Base-by-base conservation (phyloP, 108 stramenopile genomes). In the Fragilariopsis cylindrus region DNA sequence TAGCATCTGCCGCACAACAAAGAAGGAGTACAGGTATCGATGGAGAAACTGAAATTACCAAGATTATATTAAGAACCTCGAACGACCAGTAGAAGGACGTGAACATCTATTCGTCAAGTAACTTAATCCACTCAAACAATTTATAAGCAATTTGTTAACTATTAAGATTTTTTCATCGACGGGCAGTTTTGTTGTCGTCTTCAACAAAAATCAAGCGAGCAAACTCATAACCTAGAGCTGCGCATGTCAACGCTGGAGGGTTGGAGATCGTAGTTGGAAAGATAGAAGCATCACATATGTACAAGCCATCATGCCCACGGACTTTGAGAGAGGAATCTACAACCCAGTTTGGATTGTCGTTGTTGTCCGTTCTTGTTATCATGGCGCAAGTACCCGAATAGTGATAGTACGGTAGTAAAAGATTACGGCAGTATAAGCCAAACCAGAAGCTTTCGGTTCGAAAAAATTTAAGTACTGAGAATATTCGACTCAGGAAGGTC, bases 1-100 rank as follows among this genome's bases (percentile, higher is more conserved):
- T 92, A 42, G 88, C 92, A 7, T 90, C 89, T 62, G 82, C 94
- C 45, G 88, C 92, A 0, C 89, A 91, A 54, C 94, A 95, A 68
- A 71, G 94, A 41, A 81, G 94, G 58, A 80, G 69, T 13, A 69
- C 87, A 56, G 87, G 80, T 52, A 63, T 87, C 7, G 94, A 95
- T 79, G 92, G 94, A 30, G 94, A 2, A 30, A 30, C 77, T 16
- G 89, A 84, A 48, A 89, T 95, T 9, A 92, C 90, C 30, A 95
- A 91, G 74, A 69, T 95, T 49, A 81, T 87, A 9, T 71, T 95
- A 30, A 84, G 79, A 63, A 80, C 69, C 21, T 73, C 72, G 39
- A 73, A 69, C 21, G 79, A 80, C 64, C 65, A 70, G 46, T 58
- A 58, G 44, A 52, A 5, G 21, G 44, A 4, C 46, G 11, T 9